Conservation (phyloP, 306 rosid genomes). For the Malus domestica region DNA sequence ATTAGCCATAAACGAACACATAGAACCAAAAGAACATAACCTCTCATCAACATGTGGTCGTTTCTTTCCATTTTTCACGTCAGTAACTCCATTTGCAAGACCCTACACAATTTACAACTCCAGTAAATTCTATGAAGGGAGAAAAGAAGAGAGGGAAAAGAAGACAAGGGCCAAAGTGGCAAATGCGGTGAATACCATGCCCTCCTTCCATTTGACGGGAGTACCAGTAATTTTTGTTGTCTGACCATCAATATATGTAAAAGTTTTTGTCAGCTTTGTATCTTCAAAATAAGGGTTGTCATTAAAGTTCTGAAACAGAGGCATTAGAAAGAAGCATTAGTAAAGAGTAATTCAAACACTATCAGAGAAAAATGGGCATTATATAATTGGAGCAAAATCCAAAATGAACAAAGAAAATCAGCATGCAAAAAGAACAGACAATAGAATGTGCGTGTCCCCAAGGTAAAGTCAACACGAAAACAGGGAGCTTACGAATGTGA, state of each 20-base stretch:
- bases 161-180: not conserved
- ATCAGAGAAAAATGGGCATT: not conserved
- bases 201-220: conserved; percentile 62
- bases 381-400: not conserved
- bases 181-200: conserved; percentile 33
- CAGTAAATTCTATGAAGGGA: not conserved
- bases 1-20: not conserved
- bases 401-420: not conserved
- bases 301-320: conserved; percentile 42
- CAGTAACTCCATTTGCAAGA: conserved; percentile 42
- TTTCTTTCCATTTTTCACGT: conserved; percentile 53
- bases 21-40: conserved; percentile 18
- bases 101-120: conserved; percentile 29
- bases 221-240: conserved; percentile 48
- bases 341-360: not conserved
- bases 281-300: conserved; percentile 63
- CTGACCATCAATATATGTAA: conserved; percentile 48
- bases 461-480: not conserved
- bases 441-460: not conserved
- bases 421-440: not conserved
- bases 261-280: conserved; percentile 46
- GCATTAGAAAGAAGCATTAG: not conserved
- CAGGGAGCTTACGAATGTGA: conserved; percentile 52
- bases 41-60: conserved; percentile 40
- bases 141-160: not conserved